A percentile compares a stretch with the other conserved stretches of the same genome.
Conservation (phyloP, 257 asterid genomes). For the Jacaranda copaia region DNA sequence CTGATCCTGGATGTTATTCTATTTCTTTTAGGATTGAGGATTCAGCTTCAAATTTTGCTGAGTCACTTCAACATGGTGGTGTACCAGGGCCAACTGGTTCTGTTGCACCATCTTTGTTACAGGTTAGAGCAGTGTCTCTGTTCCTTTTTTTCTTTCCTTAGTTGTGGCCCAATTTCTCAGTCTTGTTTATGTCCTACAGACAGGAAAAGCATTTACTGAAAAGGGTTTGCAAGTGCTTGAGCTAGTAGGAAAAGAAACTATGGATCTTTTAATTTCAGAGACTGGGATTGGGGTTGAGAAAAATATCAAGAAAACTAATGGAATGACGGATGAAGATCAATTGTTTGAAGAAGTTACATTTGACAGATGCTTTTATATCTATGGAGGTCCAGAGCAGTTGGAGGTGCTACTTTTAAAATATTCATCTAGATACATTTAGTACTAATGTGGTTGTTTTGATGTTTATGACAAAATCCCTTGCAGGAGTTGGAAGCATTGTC, state of each 20-base stretch:
- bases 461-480: conserved; percentile 31
- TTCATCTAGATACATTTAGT: conserved; percentile 25
- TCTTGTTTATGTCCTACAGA: conserved; percentile 49
- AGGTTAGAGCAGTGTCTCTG: conserved; percentile 55
- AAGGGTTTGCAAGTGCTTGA: conserved; percentile 96
- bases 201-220: conserved; percentile 86
- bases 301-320: conserved; percentile 45
- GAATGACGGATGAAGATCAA: conserved; percentile 70
- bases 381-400: conserved; percentile 99
- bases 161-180: conserved; percentile 29
- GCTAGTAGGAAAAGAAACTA: conserved; percentile 93
- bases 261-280: conserved; percentile 91
- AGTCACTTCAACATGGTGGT: conserved; percentile 78
- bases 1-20: conserved; percentile 37
- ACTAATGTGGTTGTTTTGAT: conserved; percentile 27
- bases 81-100: conserved; percentile 63
- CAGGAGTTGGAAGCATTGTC: conserved; percentile 97
- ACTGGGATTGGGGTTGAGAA: conserved; percentile 76
- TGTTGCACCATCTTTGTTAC: conserved; percentile 77
- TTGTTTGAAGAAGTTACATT: conserved; percentile 82
- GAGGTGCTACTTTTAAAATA: conserved; percentile 61
- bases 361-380: conserved; percentile 96
- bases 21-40: conserved; percentile 72
- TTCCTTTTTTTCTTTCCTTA: conserved; percentile 21
- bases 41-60: conserved; percentile 76